Conservation (phyloP, 257 asterid genomes). For the Solanum medicagineum region DNA sequence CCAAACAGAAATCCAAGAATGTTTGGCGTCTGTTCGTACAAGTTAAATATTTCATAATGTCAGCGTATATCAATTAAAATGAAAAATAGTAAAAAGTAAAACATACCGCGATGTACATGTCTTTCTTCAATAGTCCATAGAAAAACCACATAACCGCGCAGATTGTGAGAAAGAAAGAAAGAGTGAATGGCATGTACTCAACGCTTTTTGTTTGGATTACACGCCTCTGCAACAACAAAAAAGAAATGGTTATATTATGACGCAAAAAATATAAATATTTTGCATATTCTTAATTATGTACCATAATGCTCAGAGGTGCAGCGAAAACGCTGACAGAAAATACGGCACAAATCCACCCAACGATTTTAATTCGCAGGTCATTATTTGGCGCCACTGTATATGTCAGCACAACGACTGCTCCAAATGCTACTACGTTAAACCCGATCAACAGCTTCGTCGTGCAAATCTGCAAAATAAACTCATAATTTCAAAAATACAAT, state of each 20-base stretch:
- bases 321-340: conserved; percentile 64
- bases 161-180: conserved; percentile 63
- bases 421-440: conserved; percentile 27
- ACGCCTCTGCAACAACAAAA: conserved; percentile 16
- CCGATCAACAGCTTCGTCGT: conserved; percentile 31
- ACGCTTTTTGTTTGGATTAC: conserved; percentile 68
- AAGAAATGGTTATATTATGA: neutral
- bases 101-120: conserved; percentile 72
- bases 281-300: neutral
- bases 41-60: neutral
- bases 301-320: conserved; percentile 82
- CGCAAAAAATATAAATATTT: neutral
- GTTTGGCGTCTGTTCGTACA: conserved; percentile 15
- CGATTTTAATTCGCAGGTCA: conserved; percentile 13
- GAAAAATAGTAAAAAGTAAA: neutral
- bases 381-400: conserved; percentile 9
- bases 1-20: conserved; percentile 22
- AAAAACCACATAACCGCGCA: conserved; percentile 75
- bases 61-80: neutral
- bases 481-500: neutral
- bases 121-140: conserved; percentile 53
- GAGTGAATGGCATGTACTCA: conserved; percentile 65
- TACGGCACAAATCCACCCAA: conserved; percentile 78
- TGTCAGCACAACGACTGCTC: conserved; percentile 22
- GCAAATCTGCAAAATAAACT: conserved; percentile 25